A percentile compares a stretch with the other conserved stretches of the same genome.
Evolutionary conservation across 345 rosid genomes (phyloP).

Genomic region (Corchorus capsularis): DNA sequence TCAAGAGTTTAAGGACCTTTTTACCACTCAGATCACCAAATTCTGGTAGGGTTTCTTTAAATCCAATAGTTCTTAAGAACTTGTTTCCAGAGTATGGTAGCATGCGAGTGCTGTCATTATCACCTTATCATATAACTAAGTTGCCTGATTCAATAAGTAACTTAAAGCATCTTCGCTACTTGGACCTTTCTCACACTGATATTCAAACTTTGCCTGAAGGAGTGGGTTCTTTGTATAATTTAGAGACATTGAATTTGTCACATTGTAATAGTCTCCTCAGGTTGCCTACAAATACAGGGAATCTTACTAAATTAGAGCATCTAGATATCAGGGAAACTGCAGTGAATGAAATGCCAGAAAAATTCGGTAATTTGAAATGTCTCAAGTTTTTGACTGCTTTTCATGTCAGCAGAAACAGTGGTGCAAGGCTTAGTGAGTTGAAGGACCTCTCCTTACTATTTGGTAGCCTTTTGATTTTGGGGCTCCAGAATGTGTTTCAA

Average conservation of each 20-base stretch:
- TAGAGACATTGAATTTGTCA: constrained; percentile 11
- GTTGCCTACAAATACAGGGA: not conserved
- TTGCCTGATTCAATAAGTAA: not conserved
- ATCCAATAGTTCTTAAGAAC: too few species aligned
- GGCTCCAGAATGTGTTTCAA: not conserved
- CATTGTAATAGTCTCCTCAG: not conserved
- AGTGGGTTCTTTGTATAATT: constrained; percentile 3
- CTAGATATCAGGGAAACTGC: not conserved
- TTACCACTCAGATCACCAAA: not conserved
- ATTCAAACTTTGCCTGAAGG: constrained; percentile 4
- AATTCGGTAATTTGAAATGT: constrained; percentile 5
- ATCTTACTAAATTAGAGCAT: not conserved
- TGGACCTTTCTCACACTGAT: not conserved
- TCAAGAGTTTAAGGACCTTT: too few species aligned
- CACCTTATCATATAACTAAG: too few species aligned
- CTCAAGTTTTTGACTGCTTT: constrained; percentile 13
- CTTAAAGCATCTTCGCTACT: constrained; percentile 1
- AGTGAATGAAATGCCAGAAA: constrained; percentile 1
- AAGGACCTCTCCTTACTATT: not conserved
- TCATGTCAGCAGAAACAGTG: not conserved
- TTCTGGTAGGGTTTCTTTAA: too few species aligned
- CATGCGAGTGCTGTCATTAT: too few species aligned
- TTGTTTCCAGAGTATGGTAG: too few species aligned
- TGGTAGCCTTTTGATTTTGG: constrained; percentile 1
- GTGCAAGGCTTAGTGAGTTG: constrained; percentile 3